Evolutionary conservation across 495 filamentous ascomycete genomes (phyloP), one percentile per base, ranked within the genome.

Genomic region (Lindgomyces ingoldianus): DNA sequence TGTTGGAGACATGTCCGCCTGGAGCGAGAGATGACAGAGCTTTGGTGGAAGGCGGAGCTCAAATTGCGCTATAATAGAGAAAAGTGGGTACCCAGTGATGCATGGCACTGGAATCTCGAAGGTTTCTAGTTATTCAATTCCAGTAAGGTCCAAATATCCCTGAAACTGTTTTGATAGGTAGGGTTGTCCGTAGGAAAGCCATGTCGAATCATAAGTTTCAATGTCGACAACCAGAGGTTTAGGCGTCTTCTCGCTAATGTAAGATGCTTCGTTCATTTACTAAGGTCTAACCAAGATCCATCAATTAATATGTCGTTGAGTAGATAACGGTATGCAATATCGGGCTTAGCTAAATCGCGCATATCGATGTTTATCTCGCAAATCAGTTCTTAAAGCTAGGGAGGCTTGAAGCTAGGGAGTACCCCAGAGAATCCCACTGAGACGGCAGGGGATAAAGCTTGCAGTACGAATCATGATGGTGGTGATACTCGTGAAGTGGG

Each of bases 21-120:
- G 60, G 16, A 62, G 60, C 39, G 39, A 54, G 12, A 62, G 25
- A 24, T 55, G 60, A 16, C 50, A 50, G n/a, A 62, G 19, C 24
- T 62, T 48, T n/a, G 39, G 49, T 3, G 50, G 60, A 12, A 62
- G 50, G 10, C n/a, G 21, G 18, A 39, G 30, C 24, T 54, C 60
- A 16, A 62, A 46, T 1, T 45, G 22, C 3, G 12, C 12, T 1
- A 2, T 36, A 16, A 62, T 47, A 4, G 19, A 55, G 39, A 62
- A 62, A 9, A n/a, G 9, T 10, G 25, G 50, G 36, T 55, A 49
- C 19, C 60, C 49, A 10, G 50, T 62, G 39, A 55, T 33, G 22
- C 29, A 48, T 21, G 60, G 49, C 4, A 62, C 36, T 4, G 50
- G n/a, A 33, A 21, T 36, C 55, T 41, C 49, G 21, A 60, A 29